Evolutionary conservation across 1,284 basidiomycete genomes (phyloP).

Genomic region (Microbotryum lychnidis-dioicae): DNA sequence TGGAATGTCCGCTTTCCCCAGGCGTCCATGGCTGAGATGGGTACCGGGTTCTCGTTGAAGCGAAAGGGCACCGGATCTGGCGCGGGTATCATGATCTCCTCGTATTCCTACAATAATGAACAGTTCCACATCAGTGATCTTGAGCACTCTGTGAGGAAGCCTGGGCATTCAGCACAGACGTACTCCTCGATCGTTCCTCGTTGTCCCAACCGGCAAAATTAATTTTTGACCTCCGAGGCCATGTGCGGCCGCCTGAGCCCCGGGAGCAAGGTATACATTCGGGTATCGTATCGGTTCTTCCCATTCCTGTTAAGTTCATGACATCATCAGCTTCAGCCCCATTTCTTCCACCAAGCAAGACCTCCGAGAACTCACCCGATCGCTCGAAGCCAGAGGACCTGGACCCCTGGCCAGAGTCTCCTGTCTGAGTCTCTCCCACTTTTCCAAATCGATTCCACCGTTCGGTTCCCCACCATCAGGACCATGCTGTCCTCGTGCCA

Average conservation of each 20-base stretch:
- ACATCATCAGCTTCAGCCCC: constrained; percentile 14
- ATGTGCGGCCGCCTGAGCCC: constrained; percentile 52
- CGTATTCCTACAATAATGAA: constrained; percentile 39
- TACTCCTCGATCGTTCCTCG: constrained; percentile 59
- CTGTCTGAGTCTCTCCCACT: constrained; percentile 22
- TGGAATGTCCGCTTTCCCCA: constrained; percentile 81
- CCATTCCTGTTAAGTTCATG: constrained; percentile 45
- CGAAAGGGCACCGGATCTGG: constrained; percentile 69
- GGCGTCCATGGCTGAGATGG: constrained; percentile 65
- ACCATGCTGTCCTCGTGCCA: constrained; percentile 15
- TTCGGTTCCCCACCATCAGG: constrained; percentile 7
- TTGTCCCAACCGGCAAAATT: constrained; percentile 75
- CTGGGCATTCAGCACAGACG: constrained; percentile 11
- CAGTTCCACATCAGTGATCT: constrained; percentile 42
- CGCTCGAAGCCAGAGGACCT: constrained; percentile 41
- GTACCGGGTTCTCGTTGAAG: constrained; percentile 60
- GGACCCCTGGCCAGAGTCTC: constrained; percentile 42
- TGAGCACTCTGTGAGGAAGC: background rate
- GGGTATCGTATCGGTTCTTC: constrained; percentile 58
- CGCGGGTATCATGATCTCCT: constrained; percentile 83
- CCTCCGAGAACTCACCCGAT: constrained; percentile 37
- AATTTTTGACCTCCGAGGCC: constrained; percentile 68
- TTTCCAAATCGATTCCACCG: constrained; percentile 19
- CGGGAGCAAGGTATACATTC: constrained; percentile 74
- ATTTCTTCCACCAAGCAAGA: constrained; percentile 34